Evolutionary conservation across 1,139 yeast genomes (phyloP), one percentile per base, ranked within the genome.

Genomic region (Pneumocystis carinii): DNA sequence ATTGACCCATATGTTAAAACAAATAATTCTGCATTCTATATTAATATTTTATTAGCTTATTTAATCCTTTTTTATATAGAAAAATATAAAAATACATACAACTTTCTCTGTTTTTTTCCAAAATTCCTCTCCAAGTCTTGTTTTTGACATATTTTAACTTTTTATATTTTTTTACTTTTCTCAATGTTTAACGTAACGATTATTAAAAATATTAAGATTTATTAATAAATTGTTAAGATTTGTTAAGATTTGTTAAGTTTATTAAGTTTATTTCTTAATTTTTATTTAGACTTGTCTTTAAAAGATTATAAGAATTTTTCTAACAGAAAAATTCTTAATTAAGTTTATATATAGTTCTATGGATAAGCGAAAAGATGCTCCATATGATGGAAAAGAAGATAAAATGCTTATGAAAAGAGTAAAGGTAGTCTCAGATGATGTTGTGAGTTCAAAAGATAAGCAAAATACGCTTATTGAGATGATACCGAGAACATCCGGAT

Each of bases 61-160:
- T 14, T 35, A 24, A 42, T n/a, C 36, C 32, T 38, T 19, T n/a
- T 24, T 36, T 57, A 42, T 27, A 27, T 3, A n/a, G 8, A 3
- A 36, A 37, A 24, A 24, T 12, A 48, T 8, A 60, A 17, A 41
- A 19, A 19, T 57, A 80, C 86, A 62, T 77, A 83, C 87, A 65
- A 92, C 86, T 74, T 92, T 92, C 70, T 89, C 96, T 59, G 87
- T 87, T 68, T 82, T 86, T 75, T 88, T 89, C 97, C 97, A 92
- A 64, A 90, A 83, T 65, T 90, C 97, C 66, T 92, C 98, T 38
- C 95, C 94, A 19, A 83, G 75, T 56, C 81, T 72, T 5, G 79
- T 72, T 69, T 80, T 82, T 58, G 86, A 81, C 85, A 48, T 48
- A 48, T 3, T 81, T 82, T n/a, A 48, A 53, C 15, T 12, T 15